Evolutionary conservation across 805 yeast genomes (phyloP), one percentile per base, ranked within the genome.

Genomic region (Zygosaccharomyces gambellarensis): DNA sequence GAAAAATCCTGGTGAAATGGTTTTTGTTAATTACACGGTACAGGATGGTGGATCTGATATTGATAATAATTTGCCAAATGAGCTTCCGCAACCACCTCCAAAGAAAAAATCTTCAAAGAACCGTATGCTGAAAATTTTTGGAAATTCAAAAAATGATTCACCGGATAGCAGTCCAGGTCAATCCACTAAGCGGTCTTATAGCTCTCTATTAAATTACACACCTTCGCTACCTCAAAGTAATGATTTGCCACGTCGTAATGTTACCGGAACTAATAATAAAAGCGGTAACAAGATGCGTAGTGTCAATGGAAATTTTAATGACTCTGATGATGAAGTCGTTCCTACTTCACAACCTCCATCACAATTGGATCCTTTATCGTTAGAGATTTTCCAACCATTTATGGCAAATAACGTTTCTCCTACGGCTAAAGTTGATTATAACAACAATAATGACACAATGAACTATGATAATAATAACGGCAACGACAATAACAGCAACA

Each of bases 11-110:
- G 62, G 64, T 12, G 62, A 59, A 27, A 64, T 65, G 67, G 68
- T 64, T 5, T 65, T 65, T 47, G 70, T 65, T 7, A 65, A 65
- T 50, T 65, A 64, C 45, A 64, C 68, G 17, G 68, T 65, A 7
- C 67, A 64, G 39, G 68, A 64, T 31, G 53, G 56, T n/a, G 50
- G 47, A 14, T 46, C 54, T 10, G 32, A 30, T 14, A 52, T 50
- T 14, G 30, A 17, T 17, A 17, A 17, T 21, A 32, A 22, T 25
- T 27, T 40, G 14, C 44, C 41, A 30, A 36, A 19, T 12, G 39
- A 50, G 4, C 32, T 46, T n/a, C 40, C 51, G 6, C 36, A 28
- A 21, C 27, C 47, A 25, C 53, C 48, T 8, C 39, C 51, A 14
- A 60, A 60, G 50, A 61, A 62, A 40, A 62, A 62, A 42, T 60